Evolutionary conservation across 371 early-diverging fungal genomes (phyloP).

Genomic region (Mortierella sp.): DNA sequence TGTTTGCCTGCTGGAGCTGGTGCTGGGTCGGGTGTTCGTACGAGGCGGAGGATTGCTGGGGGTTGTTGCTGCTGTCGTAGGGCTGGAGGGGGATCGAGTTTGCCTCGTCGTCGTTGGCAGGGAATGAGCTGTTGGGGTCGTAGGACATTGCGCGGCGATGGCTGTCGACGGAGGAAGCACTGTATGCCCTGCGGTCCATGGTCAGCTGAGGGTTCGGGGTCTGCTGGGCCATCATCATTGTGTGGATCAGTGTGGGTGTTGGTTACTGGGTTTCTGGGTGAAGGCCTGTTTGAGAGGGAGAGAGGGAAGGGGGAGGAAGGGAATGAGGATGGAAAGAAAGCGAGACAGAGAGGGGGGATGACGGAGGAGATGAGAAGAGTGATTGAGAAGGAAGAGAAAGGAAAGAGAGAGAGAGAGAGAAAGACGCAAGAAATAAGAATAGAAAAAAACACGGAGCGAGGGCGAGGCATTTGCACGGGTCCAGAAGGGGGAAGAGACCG

Average conservation of each 20-base stretch:
- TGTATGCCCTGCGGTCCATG: constrained; percentile 37
- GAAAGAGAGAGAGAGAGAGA: neutral
- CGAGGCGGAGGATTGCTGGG: constrained; percentile 7
- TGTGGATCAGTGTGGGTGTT: neutral
- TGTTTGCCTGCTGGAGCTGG: constrained; percentile 4
- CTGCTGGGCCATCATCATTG: constrained; percentile 40
- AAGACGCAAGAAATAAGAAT: neutral
- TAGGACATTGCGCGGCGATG: constrained; percentile 48
- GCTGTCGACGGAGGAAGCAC: constrained; percentile 30
- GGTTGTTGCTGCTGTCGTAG: neutral
- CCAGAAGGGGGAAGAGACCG: neutral
- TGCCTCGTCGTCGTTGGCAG: constrained; percentile 23
- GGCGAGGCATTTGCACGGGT: neutral
- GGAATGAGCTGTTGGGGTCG: constrained; percentile 32
- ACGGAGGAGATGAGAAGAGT: neutral
- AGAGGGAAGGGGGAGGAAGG: neutral
- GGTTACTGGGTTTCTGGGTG: neutral
- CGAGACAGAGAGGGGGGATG: neutral
- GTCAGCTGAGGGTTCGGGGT: constrained; percentile 15
- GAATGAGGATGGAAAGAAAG: neutral
- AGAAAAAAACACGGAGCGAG: constrained; percentile 3
- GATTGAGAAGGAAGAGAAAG: neutral
- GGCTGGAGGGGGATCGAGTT: constrained; percentile 44
- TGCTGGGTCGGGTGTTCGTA: constrained; percentile 4
- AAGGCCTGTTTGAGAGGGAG: neutral